Evolutionary conservation across 805 yeast species (phyloP).

Genomic region (Candida taoyuanica): DNA sequence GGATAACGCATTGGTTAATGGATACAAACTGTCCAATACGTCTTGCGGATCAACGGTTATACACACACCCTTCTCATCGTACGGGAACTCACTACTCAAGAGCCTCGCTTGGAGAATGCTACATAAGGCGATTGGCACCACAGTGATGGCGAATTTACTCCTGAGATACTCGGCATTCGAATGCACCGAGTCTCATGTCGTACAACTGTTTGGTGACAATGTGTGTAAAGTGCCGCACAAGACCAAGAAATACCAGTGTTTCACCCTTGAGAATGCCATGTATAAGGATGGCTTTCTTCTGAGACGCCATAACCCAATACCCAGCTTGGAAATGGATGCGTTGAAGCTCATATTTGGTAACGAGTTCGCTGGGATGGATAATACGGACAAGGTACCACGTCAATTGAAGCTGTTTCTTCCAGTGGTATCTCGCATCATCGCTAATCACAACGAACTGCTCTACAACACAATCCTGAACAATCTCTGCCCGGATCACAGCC

Average conservation of each 20-base stretch:
- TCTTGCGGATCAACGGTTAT: conserved; percentile 26
- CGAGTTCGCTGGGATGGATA: conserved; percentile 4
- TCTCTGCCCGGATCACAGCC: conserved; percentile 28
- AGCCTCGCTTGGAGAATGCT: conserved; percentile 38
- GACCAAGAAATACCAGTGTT: background rate
- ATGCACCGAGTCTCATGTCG: conserved; percentile 1
- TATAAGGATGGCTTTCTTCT: conserved; percentile 7
- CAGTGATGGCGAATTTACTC: conserved; percentile 7
- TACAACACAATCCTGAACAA: conserved; percentile 36
- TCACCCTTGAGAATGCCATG: conserved; percentile 14
- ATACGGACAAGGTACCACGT: conserved; percentile 26
- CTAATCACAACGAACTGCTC: conserved; percentile 31
- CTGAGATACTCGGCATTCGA: conserved; percentile 13
- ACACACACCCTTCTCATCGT: conserved; percentile 33
- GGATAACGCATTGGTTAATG: conserved; percentile 38
- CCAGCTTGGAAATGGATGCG: background rate
- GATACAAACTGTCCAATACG: conserved; percentile 35
- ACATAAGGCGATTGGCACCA: background rate
- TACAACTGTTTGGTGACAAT: conserved; percentile 20
- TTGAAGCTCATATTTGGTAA: conserved; percentile 11
- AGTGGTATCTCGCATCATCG: conserved; percentile 19
- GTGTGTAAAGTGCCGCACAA: background rate
- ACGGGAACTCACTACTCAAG: conserved; percentile 39
- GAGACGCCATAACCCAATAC: conserved; percentile 11
- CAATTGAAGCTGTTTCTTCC: conserved; percentile 19